Percentiles rank a stretch among this genome's conserved stretches.
Conservation (phyloP, 305 asterid genomes). For the Solanum aculeatissimum region DNA sequence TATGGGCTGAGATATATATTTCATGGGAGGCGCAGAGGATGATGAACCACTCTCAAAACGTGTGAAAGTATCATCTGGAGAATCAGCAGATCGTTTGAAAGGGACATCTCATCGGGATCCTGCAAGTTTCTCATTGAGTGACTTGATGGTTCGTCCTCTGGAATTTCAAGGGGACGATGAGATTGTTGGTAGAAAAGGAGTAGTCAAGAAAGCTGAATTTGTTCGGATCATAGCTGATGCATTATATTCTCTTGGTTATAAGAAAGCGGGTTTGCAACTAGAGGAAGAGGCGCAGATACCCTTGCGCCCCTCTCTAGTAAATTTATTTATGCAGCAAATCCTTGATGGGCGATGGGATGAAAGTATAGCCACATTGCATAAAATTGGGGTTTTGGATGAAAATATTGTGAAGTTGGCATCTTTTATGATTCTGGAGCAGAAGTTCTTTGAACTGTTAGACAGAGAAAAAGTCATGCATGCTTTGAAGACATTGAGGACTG, state of each 20-base stretch:
- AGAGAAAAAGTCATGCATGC: slow-evolving; percentile 13
- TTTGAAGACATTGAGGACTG: slow-evolving; percentile 19
- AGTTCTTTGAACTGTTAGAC: slow-evolving; percentile 18
- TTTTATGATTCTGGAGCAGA: slow-evolving; percentile 23
- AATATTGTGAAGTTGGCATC: slow-evolving; percentile 10
- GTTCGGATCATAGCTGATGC: slow-evolving; percentile 26
- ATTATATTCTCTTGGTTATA: slow-evolving; percentile 23
- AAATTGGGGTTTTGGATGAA: slow-evolving; percentile 16
- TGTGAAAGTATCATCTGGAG: slow-evolving; percentile 4
- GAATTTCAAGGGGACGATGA: slow-evolving; percentile 17
- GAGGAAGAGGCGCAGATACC: slow-evolving; percentile 27
- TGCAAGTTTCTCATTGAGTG: slow-evolving; percentile 21
- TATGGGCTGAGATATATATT: slow-evolving; percentile 25
- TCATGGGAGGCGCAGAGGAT: slow-evolving; percentile 29
- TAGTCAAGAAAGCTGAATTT: slow-evolving; percentile 24
- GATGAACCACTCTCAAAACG: slow-evolving; percentile 26
- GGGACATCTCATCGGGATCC: slow-evolving; percentile 7
- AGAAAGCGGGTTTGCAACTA: slow-evolving; percentile 17
- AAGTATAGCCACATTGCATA: slow-evolving; percentile 16
- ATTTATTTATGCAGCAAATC: slow-evolving; percentile 17
- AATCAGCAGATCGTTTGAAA: slow-evolving; percentile 1
- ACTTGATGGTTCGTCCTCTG: slow-evolving; percentile 54
- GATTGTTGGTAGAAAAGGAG: slow-evolving; percentile 23
- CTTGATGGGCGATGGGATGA: slow-evolving; percentile 24
- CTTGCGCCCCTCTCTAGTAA: slow-evolving; percentile 11